A percentile compares a stretch with the other conserved stretches of the same genome.
Conservation (phyloP, 306 rosid species). For the Cicer chorassanicum region DNA sequence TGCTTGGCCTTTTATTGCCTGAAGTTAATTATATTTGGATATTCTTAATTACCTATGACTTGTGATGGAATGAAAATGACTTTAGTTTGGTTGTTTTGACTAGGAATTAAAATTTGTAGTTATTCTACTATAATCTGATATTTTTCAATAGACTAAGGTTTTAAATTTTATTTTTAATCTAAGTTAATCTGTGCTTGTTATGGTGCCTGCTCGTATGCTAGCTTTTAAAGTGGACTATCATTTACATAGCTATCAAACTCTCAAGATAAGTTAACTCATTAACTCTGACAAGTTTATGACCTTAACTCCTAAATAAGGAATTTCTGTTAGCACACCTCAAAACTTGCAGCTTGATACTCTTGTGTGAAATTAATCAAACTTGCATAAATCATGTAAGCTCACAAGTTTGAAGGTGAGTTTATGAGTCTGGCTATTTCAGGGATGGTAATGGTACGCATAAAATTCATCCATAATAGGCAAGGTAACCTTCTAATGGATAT, state of each 20-base stretch:
- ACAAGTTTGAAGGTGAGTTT: background rate
- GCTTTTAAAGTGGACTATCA: conserved; percentile 23
- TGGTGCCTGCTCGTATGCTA: conserved; percentile 1
- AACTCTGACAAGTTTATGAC: background rate
- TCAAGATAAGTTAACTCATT: background rate
- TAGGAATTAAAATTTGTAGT: conserved; percentile 23
- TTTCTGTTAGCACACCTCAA: conserved; percentile 4
- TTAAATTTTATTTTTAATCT: background rate
- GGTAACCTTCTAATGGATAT: background rate
- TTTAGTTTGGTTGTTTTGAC: conserved; percentile 26
- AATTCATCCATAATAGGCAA: too few species aligned
- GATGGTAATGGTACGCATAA: too few species aligned
- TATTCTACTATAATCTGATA: background rate
- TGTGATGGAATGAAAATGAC: conserved; percentile 28
- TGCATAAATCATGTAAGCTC: background rate
- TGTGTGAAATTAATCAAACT: background rate
- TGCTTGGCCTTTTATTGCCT: background rate
- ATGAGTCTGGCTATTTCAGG: too few species aligned
- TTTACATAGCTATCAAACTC: background rate
- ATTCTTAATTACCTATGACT: conserved; percentile 9
- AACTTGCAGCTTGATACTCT: conserved; percentile 17
- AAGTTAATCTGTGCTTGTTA: background rate
- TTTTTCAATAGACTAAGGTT: background rate
- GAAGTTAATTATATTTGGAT: background rate
- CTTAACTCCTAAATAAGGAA: background rate